phyloP scores from a whole-genome alignment of 179 eudicot genomes.

The Beta corolliflora region DNA sequence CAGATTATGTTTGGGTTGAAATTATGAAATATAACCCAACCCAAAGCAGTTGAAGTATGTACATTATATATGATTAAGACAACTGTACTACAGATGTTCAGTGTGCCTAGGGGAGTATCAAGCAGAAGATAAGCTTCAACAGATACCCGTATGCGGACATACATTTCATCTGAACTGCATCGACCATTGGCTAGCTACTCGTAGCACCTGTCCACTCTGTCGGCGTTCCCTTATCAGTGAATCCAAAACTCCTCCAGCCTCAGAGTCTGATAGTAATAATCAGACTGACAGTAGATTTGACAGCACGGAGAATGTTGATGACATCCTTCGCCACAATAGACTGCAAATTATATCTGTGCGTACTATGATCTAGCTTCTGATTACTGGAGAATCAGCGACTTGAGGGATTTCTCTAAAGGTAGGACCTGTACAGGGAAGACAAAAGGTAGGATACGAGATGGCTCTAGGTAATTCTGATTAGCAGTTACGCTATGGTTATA shows the following conservation, averaged over 20 bases:
- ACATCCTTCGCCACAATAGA: conserved; percentile 22
- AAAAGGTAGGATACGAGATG: conserved; percentile 5
- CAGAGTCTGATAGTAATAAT: conserved; percentile 22
- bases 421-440: conserved; percentile 11
- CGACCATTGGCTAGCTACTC: conserved; percentile 36
- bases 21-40: no score
- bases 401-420: neutral
- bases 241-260: conserved; percentile 20
- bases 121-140: conserved; percentile 37
- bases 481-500: neutral
- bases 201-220: conserved; percentile 35
- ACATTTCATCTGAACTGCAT: conserved; percentile 34
- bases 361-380: neutral
- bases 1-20: no score
- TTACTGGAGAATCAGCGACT: neutral
- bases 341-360: conserved; percentile 21
- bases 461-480: conserved; percentile 7
- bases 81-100: conserved; percentile 27
- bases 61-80: neutral
- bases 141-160: conserved; percentile 35
- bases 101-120: conserved; percentile 38
- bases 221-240: conserved; percentile 34
- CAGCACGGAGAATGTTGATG: conserved; percentile 22
- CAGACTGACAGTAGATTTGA: conserved; percentile 12
- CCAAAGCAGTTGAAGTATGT: neutral